These are phyloP conservation scores for Phyllosticta citribraziliensis DNA, from an alignment of 2,329 filamentous ascomycete species.

Conservation along the genomic window DNA sequence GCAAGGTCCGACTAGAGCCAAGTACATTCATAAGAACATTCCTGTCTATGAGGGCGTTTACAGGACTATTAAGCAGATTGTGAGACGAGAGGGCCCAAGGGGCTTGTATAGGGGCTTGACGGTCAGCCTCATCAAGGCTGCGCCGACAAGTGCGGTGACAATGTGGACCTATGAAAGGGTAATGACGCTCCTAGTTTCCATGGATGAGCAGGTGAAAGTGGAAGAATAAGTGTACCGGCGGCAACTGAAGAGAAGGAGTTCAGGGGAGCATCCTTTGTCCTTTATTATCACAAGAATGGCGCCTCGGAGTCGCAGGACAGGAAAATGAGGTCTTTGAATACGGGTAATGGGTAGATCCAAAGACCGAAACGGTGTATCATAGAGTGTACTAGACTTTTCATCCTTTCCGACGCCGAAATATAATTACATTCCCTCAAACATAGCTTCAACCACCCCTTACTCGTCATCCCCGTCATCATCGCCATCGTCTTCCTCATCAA, in stretches of 20 bases:
- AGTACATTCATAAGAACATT: slow-evolving; percentile 79
- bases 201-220: not conserved
- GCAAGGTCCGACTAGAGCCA: slow-evolving; percentile 72
- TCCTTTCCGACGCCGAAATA: not conserved
- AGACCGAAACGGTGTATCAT: not conserved
- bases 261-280: too few relatives aligned
- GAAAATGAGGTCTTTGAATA: not conserved
- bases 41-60: slow-evolving; percentile 66
- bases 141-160: slow-evolving; percentile 83
- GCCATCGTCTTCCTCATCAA: slow-evolving; percentile 39
- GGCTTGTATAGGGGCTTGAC: slow-evolving; percentile 82
- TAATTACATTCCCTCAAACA: not conserved
- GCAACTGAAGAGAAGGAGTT: not conserved
- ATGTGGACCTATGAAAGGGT: slow-evolving; percentile 89
- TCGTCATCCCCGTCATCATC: slow-evolving; percentile 32
- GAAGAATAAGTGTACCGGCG: not conserved
- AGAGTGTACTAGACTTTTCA: not conserved
- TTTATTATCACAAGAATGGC: not conserved
- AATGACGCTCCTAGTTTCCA: slow-evolving; percentile 31
- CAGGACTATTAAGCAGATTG: slow-evolving; percentile 56
- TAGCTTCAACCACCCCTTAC: not conserved
- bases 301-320: not conserved
- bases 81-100: slow-evolving; percentile 61
- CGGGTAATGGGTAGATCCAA: not conserved
- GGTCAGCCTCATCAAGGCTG: slow-evolving; percentile 85